A percentile compares a stretch with the other conserved stretches of the same genome.
Evolutionary conservation across 352 stramenopile genomes (phyloP).

Genomic region (Globisporangium apiculatum): DNA sequence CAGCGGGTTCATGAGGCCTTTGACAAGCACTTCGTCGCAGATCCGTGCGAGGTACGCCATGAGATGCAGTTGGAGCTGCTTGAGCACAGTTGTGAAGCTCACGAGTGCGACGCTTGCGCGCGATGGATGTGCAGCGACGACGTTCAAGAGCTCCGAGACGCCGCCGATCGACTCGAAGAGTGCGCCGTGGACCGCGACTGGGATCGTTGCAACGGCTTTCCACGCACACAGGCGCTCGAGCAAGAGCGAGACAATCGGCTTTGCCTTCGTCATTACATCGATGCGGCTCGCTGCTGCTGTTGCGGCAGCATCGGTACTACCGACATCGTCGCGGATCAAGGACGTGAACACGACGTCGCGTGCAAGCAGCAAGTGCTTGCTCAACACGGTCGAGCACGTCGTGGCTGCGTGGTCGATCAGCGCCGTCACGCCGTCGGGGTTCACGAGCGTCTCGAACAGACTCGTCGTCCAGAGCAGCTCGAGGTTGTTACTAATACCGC

Average conservation of each 20-base stretch:
- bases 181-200: slow-evolving; percentile 68
- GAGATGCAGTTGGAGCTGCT: slow-evolving; percentile 36
- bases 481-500: slow-evolving; percentile 8
- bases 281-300: slow-evolving; percentile 10
- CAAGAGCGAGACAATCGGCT: slow-evolving; percentile 57
- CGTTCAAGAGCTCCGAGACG: slow-evolving; percentile 62
- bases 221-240: slow-evolving; percentile 55
- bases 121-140: slow-evolving; percentile 24
- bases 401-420: slow-evolving; percentile 71
- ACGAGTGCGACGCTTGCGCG: slow-evolving; percentile 16
- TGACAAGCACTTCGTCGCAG: slow-evolving; percentile 62
- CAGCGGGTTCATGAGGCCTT: slow-evolving; percentile 69
- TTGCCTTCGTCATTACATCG: slow-evolving; percentile 28
- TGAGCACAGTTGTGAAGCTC: slow-evolving; percentile 30
- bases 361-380: slow-evolving; percentile 75
- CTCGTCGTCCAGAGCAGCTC: slow-evolving; percentile 64
- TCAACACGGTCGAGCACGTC: slow-evolving; percentile 64
- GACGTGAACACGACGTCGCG: slow-evolving; percentile 53
- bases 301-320: not conserved
- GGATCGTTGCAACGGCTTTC: slow-evolving; percentile 57
- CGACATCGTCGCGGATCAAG: slow-evolving; percentile 20
- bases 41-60: slow-evolving; percentile 61
- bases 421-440: slow-evolving; percentile 47
- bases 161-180: slow-evolving; percentile 78
- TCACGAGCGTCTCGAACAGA: slow-evolving; percentile 59